These are phyloP conservation scores for Cardamine chenopodiifolia DNA, from an alignment of 345 rosid genomes.

Conservation along the genomic window DNA sequence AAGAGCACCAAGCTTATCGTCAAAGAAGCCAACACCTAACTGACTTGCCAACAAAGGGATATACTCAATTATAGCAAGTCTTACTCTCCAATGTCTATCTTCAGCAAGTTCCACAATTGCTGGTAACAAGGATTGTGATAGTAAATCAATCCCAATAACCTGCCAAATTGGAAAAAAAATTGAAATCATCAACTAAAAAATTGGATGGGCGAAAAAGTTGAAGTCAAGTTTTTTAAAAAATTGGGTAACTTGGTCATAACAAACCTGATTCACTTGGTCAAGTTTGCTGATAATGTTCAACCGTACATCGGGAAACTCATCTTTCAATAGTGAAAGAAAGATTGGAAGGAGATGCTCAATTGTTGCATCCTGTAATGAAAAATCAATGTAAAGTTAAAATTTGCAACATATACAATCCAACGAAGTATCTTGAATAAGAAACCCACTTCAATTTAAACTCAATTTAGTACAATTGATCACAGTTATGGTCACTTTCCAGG, in stretches of 20 bases:
- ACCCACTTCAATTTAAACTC: not conserved
- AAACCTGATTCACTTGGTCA: constrained; percentile 99
- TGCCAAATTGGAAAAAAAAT: constrained; percentile 33
- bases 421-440: not conserved
- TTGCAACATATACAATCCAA: constrained; percentile 1
- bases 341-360: constrained; percentile 95
- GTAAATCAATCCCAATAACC: constrained; percentile 95
- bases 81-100: constrained; percentile 97
- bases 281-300: constrained; percentile 97
- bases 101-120: constrained; percentile 98
- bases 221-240: not conserved
- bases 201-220: not conserved
- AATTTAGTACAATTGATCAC: not conserved
- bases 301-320: constrained; percentile 98
- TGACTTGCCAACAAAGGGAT: constrained; percentile 94
- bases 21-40: constrained; percentile 89
- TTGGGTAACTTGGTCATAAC: constrained; percentile 14
- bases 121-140: constrained; percentile 88
- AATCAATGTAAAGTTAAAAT: not conserved
- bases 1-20: constrained; percentile 89
- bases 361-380: constrained; percentile 73
- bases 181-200: not conserved
- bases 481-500: not conserved
- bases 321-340: constrained; percentile 91
- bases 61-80: constrained; percentile 94